Evolutionary conservation across 2,329 filamentous ascomycete genomes (phyloP), one percentile per base, ranked within the genome.

Genomic region (Colletotrichum tabaci): DNA sequence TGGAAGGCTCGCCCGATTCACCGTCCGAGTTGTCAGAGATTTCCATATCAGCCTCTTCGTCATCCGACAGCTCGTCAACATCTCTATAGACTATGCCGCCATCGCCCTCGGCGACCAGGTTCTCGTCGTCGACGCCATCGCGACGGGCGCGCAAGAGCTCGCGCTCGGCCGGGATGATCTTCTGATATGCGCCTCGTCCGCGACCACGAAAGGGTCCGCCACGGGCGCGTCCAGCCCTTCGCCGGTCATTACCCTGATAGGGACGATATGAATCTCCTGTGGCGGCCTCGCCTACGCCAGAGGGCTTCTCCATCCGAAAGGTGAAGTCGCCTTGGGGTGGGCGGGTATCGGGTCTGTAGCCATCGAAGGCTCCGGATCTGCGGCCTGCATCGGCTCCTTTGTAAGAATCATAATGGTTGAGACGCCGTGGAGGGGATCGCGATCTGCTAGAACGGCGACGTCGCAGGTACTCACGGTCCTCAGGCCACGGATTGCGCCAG

Each of bases 31-130:
- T 82, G 44, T 87, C 87, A 0, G 89, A 91, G 7, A 91, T 88
- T 55, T 91, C 89, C 89, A 92, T 92, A 2, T 86, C 89, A 16
- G 89, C 85, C 78, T 92, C 90, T 60, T 89, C 88, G 73, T 89
- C 90, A 74, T 92, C 89, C 0, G 89, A 91, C 35, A 92, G 80
- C 18, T 91, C 87, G 44, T 90, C 87, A 6, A 90, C 61, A 46
- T 87, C 79, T 61, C 86, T 84, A 75, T 88, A 92, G 55, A 87
- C 90, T 15, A 84, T 84, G 7, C 83, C 83, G 1, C 79, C 83
- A 3, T 84, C 81, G 8, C 77, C 80, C 67, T 87, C 83, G 13
- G 84, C 84, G 21, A 89, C 81, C 50, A 84, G 83, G 53, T 87
- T 83, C 57, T 87, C 84, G 0, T 84, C 84, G 0, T 84, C 80